Percentiles rank a stretch among this genome's conserved stretches.
Conservation (phyloP, 345 rosid species). For the Gossypium bickii region DNA sequence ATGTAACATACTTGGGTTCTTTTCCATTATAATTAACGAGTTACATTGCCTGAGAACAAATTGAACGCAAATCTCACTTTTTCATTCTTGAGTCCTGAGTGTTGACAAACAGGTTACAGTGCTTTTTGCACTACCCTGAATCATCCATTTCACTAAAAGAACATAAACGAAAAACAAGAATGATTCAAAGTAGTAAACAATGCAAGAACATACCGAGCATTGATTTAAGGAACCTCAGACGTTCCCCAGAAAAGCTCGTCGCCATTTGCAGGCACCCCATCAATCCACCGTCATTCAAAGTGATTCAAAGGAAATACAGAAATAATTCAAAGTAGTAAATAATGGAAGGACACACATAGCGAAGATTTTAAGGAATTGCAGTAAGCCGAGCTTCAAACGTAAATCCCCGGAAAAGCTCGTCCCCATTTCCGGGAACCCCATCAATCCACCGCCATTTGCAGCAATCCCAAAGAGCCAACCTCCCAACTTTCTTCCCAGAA, state of each 20-base stretch:
- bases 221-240: constrained; percentile 41
- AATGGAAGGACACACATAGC: constrained; percentile 8
- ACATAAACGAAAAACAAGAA: not conserved
- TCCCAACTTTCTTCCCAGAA: constrained; percentile 65
- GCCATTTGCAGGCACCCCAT: constrained; percentile 48
- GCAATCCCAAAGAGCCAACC: constrained; percentile 76
- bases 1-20: not conserved
- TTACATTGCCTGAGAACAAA: not conserved
- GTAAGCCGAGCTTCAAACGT: constrained; percentile 59
- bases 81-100: not conserved
- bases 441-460: constrained; percentile 80
- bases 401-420: constrained; percentile 74
- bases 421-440: constrained; percentile 53
- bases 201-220: constrained; percentile 6
- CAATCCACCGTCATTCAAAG: constrained; percentile 74
- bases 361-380: constrained; percentile 37
- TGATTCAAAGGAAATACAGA: constrained; percentile 47
- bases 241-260: constrained; percentile 72
- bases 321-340: not conserved
- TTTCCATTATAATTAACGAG: not conserved
- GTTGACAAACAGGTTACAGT: not conserved
- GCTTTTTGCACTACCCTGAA: not conserved
- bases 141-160: not conserved
- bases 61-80: not conserved
- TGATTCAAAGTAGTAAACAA: not conserved